Base-by-base conservation (phyloP, 768 basidiomycete genomes). In the Naganishia antarctica region DNA sequence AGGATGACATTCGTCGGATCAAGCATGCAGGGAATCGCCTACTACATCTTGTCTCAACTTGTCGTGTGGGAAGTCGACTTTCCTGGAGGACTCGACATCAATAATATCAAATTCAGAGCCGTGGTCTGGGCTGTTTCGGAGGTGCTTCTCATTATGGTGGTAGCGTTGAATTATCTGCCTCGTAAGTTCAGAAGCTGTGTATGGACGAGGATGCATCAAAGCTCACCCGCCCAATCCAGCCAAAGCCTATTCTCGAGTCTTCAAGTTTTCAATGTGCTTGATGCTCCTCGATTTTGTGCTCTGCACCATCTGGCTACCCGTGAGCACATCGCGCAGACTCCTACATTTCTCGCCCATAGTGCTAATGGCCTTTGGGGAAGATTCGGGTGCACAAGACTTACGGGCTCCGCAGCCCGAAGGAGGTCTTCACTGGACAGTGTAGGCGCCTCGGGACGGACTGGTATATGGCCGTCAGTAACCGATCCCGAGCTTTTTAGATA, bases 361-460 rank as follows among this genome's bases (percentile, higher is more conserved):
- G 37, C 37, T 40, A 8, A 7, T 40, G 37, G 12, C 18, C 23
- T 21, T n/a, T n/a, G n/a, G n/a, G n/a, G 4, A 25, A 64, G 63
- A 89, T 96, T 58, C 90, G 89, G 0, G 92, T 91, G 3, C 86
- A 86, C 5, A 86, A 82, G 69, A 91, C 91, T 0, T 96, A 93
- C 68, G 92, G 91, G 11, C 91, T 96, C 79, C 84, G 90, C 48
- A 82, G 84, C 15, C 87, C 89, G 0, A 83, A 84, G 37, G 90
- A 91, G 37, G 91, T 90, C 11, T 92, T 94, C 70, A 88, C 87
- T 2, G 80, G 82, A 80, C 87, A 85, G 15, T 88, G 50, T 51
- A 34, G 21, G 50, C 23, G n/a, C 31, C 16, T n/a, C 3, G 18
- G 31, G 88, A 3, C 49, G 47, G 37, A 18, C 29, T 44, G 13